These are phyloP conservation scores for Medicago arabica DNA, from an alignment of 306 rosid genomes.

Conservation along the genomic window DNA sequence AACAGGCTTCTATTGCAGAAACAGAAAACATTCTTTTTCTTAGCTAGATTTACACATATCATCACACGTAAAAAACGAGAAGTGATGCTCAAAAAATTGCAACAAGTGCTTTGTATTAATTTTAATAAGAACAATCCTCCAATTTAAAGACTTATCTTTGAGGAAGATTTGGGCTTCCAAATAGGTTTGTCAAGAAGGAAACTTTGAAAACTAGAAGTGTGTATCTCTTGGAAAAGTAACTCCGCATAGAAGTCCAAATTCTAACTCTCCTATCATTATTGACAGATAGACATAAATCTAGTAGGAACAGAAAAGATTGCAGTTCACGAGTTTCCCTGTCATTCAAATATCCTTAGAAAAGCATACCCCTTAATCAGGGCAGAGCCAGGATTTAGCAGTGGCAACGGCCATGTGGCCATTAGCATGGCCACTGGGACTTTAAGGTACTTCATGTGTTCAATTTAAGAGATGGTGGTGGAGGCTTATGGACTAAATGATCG, in stretches of 20 bases:
- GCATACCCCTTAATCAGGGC: neutral
- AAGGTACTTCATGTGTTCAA: no score
- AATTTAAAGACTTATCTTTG: constrained; percentile 26
- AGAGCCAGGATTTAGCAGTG: no score
- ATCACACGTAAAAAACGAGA: constrained; percentile 5
- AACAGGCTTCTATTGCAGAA: constrained; percentile 5
- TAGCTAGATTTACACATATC: constrained; percentile 22
- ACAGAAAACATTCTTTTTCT: neutral
- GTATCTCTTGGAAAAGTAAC: constrained; percentile 32
- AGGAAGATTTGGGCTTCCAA: constrained; percentile 27
- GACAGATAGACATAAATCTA: constrained; percentile 14
- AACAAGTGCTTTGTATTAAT: constrained; percentile 11
- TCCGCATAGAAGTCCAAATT: constrained; percentile 29
- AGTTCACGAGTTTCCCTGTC: neutral
- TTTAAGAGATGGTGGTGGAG: no score
- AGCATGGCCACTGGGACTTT: no score
- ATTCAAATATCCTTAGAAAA: constrained; percentile 35
- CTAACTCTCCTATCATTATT: constrained; percentile 15
- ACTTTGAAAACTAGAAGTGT: neutral
- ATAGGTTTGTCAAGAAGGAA: constrained; percentile 33
- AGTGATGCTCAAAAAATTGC: constrained; percentile 16
- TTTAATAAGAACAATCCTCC: neutral
- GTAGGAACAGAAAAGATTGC: neutral
- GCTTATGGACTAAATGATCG: no score
- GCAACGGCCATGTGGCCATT: no score